Evolutionary conservation across 2,329 filamentous ascomycete species (phyloP).

Genomic region (Colletotrichum gloeosporioides): DNA sequence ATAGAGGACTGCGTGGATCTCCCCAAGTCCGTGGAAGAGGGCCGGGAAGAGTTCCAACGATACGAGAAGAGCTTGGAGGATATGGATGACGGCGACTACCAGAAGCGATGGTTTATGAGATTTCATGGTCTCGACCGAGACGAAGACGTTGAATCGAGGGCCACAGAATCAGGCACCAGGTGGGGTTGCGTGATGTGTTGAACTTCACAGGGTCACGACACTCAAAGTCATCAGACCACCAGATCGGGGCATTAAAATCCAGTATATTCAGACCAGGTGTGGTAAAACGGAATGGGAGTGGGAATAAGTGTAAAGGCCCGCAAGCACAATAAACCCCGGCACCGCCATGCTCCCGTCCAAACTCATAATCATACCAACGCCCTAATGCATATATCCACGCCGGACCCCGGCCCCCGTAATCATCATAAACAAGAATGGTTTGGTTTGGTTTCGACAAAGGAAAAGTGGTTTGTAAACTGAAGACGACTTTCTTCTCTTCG

Average conservation of each 20-base stretch:
- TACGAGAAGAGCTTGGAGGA: not conserved
- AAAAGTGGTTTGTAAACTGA: not conserved
- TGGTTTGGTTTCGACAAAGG: constrained; percentile 2
- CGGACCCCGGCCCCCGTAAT: not conserved
- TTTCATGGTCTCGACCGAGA: not conserved
- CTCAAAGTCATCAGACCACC: not conserved
- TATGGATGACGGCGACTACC: not conserved
- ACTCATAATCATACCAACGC: constrained; percentile 19
- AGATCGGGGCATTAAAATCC: constrained; percentile 1
- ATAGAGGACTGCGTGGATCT: not conserved
- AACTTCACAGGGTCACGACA: not conserved
- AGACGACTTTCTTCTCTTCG: not conserved
- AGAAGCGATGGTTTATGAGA: accelerated
- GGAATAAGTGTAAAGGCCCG: constrained; percentile 8
- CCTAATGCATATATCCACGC: constrained; percentile 16
- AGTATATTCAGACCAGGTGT: constrained; percentile 17
- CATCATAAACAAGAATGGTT: constrained; percentile 6
- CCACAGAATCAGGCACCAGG: not conserved
- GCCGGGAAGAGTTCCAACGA: not conserved
- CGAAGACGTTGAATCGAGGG: not conserved
- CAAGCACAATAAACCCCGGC: constrained; percentile 16
- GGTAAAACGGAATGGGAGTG: constrained; percentile 4
- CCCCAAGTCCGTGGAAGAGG: not conserved
- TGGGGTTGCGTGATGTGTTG: not conserved
- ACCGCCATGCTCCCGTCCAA: constrained; percentile 17